Base-by-base conservation (phyloP, 1,284 basidiomycete genomes). In the Puccinia horiana region DNA sequence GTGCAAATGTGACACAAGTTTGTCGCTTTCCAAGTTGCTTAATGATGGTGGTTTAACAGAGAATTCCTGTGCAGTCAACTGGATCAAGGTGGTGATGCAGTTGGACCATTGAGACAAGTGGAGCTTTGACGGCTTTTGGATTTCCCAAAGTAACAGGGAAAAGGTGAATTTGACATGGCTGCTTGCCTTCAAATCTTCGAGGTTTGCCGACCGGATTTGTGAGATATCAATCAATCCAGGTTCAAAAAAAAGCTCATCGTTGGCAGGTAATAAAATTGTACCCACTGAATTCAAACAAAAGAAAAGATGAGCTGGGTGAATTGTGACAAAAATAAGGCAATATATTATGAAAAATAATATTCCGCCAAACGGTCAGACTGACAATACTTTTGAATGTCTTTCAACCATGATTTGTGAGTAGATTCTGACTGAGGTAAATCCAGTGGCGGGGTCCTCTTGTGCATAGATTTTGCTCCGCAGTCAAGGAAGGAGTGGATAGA, bases 381-480 rank as follows among this genome's bases (percentile, higher is more conserved):
- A 58, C 20, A 58, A 58, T 58, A 58, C 29, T 58, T 37, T 67
- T 67, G 63, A 37, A 67, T 67, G 11, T 67, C 63, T 67, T 67
- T 67, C 32, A 67, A 32, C 63, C 63, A 67, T 23, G 29, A 5
- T 37, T 67, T 67, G n/a, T 67, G 63, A 23, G 63, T 67, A 37
- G 63, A 14, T 35, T 67, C 63, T 16, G 63, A 67, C 40, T 67
- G 63, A 37, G 63, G 63, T 32, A 67, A 40, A 23, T 67, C 32
- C 6, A 23, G 40, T 16, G 63, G 63, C 37, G 63, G 63, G 14
- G 63, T 67, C 35, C 63, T 67, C 40, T 67, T 67, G 40, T 35
- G n/a, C 32, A 67, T 37, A 16, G 63, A 67, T 67, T 32, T 67
- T 29, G 63, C 63, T 20, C 63, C 32, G 63, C 63, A 67, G 40